Evolutionary conservation across 345 rosid genomes (phyloP).

Genomic region (Arabidopsis thaliana): TAIR10.1 NC_003070.9:8348501-8349000

Average conservation of each 20-base stretch:
- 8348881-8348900: constrained; percentile 5
- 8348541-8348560: constrained; percentile 87
- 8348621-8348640: constrained; percentile 69
- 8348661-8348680: constrained; percentile 48
- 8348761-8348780: constrained; percentile 46
- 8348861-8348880: not conserved
- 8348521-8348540: constrained; percentile 60
- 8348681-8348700: constrained; percentile 30
- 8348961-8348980: constrained; percentile 52
- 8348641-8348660: constrained; percentile 56
- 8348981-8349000: constrained; percentile 47
- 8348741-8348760: constrained; percentile 52
- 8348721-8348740: constrained; percentile 45
- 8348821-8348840: constrained; percentile 49
- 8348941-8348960: constrained; percentile 35
- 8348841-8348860: not conserved
- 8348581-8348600: constrained; percentile 69
- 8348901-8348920: constrained; percentile 61
- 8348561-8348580: constrained; percentile 95
- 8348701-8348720: constrained; percentile 45
- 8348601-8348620: constrained; percentile 78
- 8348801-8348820: constrained; percentile 56
- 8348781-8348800: constrained; percentile 46
- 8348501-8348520: constrained; percentile 90
- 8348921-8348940: constrained; percentile 61